Conservation (phyloP, 2,329 filamentous ascomycete species). For the Fusarium torreyae region DNA sequence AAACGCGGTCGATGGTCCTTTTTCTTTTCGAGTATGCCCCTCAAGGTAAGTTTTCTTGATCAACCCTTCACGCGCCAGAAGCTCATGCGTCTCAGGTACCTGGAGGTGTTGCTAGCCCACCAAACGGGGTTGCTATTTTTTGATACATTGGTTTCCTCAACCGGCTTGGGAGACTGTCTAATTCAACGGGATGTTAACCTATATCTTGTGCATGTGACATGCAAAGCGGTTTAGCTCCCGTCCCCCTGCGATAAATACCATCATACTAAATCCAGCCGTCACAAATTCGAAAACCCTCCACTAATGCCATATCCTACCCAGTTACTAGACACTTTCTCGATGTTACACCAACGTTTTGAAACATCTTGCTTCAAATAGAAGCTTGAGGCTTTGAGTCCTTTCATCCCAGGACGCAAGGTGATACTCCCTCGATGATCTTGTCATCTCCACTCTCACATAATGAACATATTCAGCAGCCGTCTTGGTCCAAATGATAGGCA, state of each 20-base stretch:
- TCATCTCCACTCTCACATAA: neutral
- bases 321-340: neutral
- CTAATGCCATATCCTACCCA: neutral
- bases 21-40: conserved; percentile 53
- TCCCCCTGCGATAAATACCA: too few relatives aligned
- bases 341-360: neutral
- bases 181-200: too few relatives aligned
- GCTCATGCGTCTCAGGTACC: conserved; percentile 9
- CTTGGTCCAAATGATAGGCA: neutral
- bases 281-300: neutral
- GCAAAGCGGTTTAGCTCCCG: too few relatives aligned
- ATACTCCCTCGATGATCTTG: neutral
- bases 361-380: neutral
- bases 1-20: conserved; percentile 56
- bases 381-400: neutral
- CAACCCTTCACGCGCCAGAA: accelerated
- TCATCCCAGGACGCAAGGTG: neutral
- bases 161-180: too few relatives aligned
- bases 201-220: too few relatives aligned
- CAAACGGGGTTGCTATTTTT: conserved; percentile 30
- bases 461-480: neutral
- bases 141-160: neutral
- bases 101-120: conserved; percentile 33
- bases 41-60: conserved; percentile 9
- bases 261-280: too few relatives aligned